phyloP scores from a whole-genome alignment of 208 protist species.

The Wallacemonas collosoma region DNA sequence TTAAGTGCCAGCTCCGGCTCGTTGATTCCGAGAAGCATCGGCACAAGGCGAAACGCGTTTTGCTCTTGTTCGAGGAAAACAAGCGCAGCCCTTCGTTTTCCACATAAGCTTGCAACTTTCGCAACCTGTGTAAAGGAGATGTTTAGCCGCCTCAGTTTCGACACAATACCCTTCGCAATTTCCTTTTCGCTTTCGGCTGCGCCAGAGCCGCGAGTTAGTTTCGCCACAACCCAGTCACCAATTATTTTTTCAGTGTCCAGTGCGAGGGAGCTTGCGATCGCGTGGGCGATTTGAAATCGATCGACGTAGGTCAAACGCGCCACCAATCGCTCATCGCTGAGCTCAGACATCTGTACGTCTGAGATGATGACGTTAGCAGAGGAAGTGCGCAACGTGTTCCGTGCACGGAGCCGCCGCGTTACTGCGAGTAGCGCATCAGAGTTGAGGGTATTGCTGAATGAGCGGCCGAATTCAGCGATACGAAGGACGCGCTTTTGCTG shows the following conservation, averaged over 20 bases:
- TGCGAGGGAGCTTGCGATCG: slow-evolving; percentile 69
- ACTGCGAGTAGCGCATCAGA: slow-evolving; percentile 82
- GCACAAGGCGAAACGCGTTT: slow-evolving; percentile 47
- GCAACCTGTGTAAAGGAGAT: slow-evolving; percentile 65
- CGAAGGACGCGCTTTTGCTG: slow-evolving; percentile 89
- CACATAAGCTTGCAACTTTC: slow-evolving; percentile 43
- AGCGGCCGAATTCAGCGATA: slow-evolving; percentile 94
- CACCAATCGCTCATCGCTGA: slow-evolving; percentile 72
- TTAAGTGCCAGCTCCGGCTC: slow-evolving; percentile 65
- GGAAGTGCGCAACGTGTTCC: slow-evolving; percentile 81
- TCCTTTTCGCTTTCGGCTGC: slow-evolving; percentile 30
- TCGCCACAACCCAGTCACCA: slow-evolving; percentile 93
- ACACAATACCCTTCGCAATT: slow-evolving; percentile 43
- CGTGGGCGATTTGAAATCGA: slow-evolving; percentile 89
- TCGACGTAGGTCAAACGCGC: slow-evolving; percentile 71
- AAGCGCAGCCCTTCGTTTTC: slow-evolving; percentile 53
- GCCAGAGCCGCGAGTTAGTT: slow-evolving; percentile 49
- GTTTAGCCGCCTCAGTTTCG: slow-evolving; percentile 48
- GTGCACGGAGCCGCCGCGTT: slow-evolving; percentile 76
- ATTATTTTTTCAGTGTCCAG: slow-evolving; percentile 76
- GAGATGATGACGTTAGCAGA: slow-evolving; percentile 90
- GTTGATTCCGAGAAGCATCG: slow-evolving; percentile 70
- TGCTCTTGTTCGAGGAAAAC: slow-evolving; percentile 59
- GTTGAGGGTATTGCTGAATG: slow-evolving; percentile 87
- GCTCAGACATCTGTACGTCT: slow-evolving; percentile 66